Evolutionary conservation across 2,329 filamentous ascomycete species (phyloP), one percentile per base, ranked within the genome.

Genomic region (Emmonsiellopsis sp.): DNA sequence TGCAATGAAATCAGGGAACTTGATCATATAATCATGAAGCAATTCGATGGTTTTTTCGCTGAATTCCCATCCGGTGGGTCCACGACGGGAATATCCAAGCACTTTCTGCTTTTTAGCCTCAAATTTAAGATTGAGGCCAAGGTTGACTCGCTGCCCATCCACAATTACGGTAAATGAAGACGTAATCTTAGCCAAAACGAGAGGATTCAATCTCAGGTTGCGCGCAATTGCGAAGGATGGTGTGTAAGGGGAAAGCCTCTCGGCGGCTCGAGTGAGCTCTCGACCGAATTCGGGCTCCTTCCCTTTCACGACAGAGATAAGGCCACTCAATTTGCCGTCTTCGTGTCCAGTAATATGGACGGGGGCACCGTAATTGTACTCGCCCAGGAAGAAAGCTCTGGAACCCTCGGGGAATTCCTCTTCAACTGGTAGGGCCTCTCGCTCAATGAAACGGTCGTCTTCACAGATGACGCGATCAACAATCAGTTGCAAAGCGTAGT

Each of bases 91-190:
- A 70, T 96, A 98, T 0, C 93, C 93, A 34, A 98, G 74, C 6
- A 98, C 93, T 73, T 98, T 98, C 61, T 91, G 80, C 71, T 96
- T 95, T 72, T 88, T 92, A 2, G 83, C 88, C 67, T 98, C 93
- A 56, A 98, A 98, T 69, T 98, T 98, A 60, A 98, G 78, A 64
- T 98, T 98, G 56, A 98, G 77, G 0, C 93, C 93, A 27, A 98
- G 75, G 63, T 98, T 98, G 57, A 95, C 79, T 62, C 88, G 87
- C 55, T 90, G 76, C 31, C 87, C 89, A 54, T 88, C 88, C 3
- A 92, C 83, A 14, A 83, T 82, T 54, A 98, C 87, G 52, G 85
- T 87, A 69, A 95, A 97, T 0, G 92, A 91, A 1, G 93, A 95
- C 0, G 93, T 97, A 63, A 98, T 87, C 77, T 95, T 98, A 70